These are phyloP conservation scores for Neoboletus magnificus DNA, from an alignment of 768 basidiomycete species.

Conservation along the genomic window DNA sequence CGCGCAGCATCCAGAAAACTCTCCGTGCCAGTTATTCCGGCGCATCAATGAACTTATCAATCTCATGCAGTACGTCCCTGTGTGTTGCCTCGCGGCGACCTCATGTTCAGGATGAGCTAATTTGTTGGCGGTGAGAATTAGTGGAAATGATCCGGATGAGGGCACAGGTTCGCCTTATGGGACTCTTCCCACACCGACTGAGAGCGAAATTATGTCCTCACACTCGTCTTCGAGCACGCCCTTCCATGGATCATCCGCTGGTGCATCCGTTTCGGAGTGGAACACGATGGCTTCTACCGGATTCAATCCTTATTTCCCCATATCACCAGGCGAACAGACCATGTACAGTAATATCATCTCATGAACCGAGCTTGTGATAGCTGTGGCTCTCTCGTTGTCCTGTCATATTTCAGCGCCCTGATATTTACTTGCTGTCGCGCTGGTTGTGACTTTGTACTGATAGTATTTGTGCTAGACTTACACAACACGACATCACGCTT, in stretches of 20 bases:
- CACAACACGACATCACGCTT: slow-evolving; percentile 20
- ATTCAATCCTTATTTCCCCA: slow-evolving; percentile 70
- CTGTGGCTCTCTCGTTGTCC: background rate
- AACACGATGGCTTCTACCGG: slow-evolving; percentile 49
- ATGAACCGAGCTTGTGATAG: slow-evolving; percentile 29
- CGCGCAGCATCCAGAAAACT: slow-evolving; percentile 51
- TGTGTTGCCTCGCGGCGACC: slow-evolving; percentile 31
- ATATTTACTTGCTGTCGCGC: slow-evolving; percentile 31
- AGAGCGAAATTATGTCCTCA: slow-evolving; percentile 55
- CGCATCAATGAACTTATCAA: slow-evolving; percentile 59
- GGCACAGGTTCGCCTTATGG: slow-evolving; percentile 50
- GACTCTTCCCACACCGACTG: slow-evolving; percentile 54
- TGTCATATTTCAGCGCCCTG: slow-evolving; percentile 9
- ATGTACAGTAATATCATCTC: slow-evolving; percentile 59
- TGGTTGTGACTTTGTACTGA: slow-evolving; percentile 30
- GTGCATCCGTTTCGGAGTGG: slow-evolving; percentile 59
- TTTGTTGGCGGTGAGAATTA: slow-evolving; percentile 34
- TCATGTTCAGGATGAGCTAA: slow-evolving; percentile 34
- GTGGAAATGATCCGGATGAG: slow-evolving; percentile 51
- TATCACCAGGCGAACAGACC: slow-evolving; percentile 49
- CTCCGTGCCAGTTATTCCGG: slow-evolving; percentile 53
- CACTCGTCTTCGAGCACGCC: slow-evolving; percentile 42
- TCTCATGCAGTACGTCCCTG: slow-evolving; percentile 59
- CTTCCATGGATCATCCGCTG: slow-evolving; percentile 42
- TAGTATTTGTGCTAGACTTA: slow-evolving; percentile 31